A percentile compares a stretch with the other conserved stretches of the same genome.
Evolutionary conservation across 1,284 basidiomycete species (phyloP).

Genomic region (Pterula multifida): DNA sequence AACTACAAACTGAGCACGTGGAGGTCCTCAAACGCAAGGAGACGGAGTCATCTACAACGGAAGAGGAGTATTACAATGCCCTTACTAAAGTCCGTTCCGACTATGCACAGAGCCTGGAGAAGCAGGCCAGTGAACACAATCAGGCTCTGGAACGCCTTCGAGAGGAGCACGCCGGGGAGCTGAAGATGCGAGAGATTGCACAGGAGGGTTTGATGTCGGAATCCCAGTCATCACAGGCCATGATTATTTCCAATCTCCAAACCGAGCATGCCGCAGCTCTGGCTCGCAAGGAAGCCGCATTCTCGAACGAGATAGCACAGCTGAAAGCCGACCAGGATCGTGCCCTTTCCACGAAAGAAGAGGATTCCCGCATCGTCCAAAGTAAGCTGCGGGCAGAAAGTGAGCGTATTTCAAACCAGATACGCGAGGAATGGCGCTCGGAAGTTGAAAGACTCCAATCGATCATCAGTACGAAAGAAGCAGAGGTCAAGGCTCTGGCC

Average conservation of each 20-base stretch:
- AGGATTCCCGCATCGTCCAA: constrained; percentile 40
- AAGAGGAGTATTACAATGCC: constrained; percentile 71
- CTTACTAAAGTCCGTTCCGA: constrained; percentile 60
- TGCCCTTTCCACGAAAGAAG: constrained; percentile 39
- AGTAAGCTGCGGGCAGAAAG: constrained; percentile 34
- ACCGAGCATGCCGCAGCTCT: constrained; percentile 58
- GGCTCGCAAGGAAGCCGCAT: constrained; percentile 48
- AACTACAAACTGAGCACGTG: constrained; percentile 41
- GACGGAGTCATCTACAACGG: constrained; percentile 38
- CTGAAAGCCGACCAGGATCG: constrained; percentile 50
- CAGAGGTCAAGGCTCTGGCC: neutral
- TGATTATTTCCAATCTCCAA: constrained; percentile 49
- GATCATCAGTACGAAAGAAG: neutral
- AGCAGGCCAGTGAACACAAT: constrained; percentile 44
- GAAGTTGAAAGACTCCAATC: constrained; percentile 28
- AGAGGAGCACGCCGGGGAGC: constrained; percentile 56
- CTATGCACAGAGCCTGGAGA: constrained; percentile 50
- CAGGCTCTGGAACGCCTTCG: constrained; percentile 51
- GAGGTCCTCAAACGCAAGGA: constrained; percentile 47
- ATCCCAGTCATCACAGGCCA: constrained; percentile 52
- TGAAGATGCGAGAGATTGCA: constrained; percentile 62
- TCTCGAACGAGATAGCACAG: constrained; percentile 47
- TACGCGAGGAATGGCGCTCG: constrained; percentile 36
- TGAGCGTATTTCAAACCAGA: constrained; percentile 29
- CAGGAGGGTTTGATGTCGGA: constrained; percentile 61